Conservation (phyloP, 768 basidiomycete species). For the Leccinum olivaceopallidum region DNA sequence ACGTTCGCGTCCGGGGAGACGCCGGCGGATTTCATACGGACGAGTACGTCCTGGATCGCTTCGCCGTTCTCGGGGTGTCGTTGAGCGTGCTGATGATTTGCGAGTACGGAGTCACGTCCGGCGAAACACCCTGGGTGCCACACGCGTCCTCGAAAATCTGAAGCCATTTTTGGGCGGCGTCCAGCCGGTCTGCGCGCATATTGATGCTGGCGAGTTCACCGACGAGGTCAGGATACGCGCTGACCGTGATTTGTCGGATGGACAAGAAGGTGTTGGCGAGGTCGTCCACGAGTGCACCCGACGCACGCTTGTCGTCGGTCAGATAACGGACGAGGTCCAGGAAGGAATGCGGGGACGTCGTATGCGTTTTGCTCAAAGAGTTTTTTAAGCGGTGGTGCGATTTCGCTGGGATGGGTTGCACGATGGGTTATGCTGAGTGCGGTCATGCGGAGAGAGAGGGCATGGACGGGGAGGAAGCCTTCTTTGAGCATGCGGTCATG, state of each 20-base stretch:
- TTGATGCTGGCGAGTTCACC: slow-evolving; percentile 40
- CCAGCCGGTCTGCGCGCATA: slow-evolving; percentile 33
- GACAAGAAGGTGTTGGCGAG: slow-evolving; percentile 23
- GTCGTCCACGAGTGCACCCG: slow-evolving; percentile 22
- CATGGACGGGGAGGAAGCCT: slow-evolving; percentile 37
- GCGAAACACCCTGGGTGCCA: slow-evolving; percentile 13
- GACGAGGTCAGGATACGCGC: slow-evolving; percentile 35
- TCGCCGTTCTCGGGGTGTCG: slow-evolving; percentile 29
- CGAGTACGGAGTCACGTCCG: slow-evolving; percentile 36
- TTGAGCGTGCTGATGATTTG: slow-evolving; percentile 40
- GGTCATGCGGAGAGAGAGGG: slow-evolving; percentile 43
- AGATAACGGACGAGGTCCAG: slow-evolving; percentile 30
- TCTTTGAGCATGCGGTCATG: slow-evolving; percentile 44
- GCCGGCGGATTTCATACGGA: slow-evolving; percentile 39
- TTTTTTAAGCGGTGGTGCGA: slow-evolving; percentile 4
- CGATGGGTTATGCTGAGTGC: slow-evolving; percentile 30
- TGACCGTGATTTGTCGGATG: slow-evolving; percentile 19
- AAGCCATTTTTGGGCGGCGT: slow-evolving; percentile 33
- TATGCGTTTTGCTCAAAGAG: slow-evolving; percentile 19
- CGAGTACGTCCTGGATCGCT: slow-evolving; percentile 38
- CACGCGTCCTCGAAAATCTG: slow-evolving; percentile 27
- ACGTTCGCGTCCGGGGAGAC: slow-evolving; percentile 40
- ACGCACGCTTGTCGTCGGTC: slow-evolving; percentile 11
- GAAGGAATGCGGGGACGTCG: slow-evolving; percentile 26
- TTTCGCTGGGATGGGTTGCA: slow-evolving; percentile 3